Conservation (phyloP, 2,329 filamentous ascomycete genomes). For the Venturia carpophila region DNA sequence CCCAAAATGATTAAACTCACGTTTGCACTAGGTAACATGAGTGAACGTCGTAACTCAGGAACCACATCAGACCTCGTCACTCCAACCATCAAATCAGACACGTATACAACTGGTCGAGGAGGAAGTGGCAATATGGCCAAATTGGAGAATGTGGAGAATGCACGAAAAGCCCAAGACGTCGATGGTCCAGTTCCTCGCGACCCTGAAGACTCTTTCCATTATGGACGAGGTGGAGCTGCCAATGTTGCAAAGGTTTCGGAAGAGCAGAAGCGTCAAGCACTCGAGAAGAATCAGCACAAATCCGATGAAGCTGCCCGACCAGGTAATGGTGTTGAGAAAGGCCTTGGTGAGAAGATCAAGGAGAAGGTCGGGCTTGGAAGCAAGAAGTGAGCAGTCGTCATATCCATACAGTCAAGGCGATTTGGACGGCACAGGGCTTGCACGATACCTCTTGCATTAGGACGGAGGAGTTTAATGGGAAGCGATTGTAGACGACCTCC, state of each 20-base stretch:
- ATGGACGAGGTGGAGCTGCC: conserved; percentile 67
- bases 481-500: background rate
- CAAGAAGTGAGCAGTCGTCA: background rate
- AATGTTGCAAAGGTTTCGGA: conserved; percentile 49
- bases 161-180: conserved; percentile 77
- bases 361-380: conserved; percentile 1
- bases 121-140: conserved; percentile 84
- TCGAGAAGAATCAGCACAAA: conserved; percentile 12
- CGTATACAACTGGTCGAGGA: conserved; percentile 84
- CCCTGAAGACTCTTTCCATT: conserved; percentile 53
- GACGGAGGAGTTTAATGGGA: background rate
- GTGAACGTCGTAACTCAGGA: conserved; percentile 29
- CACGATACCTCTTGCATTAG: conserved; percentile 8
- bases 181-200: conserved; percentile 46
- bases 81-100: conserved; percentile 71
- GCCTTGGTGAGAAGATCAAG: conserved; percentile 13
- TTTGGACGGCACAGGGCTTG: background rate
- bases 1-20: background rate
- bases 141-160: conserved; percentile 59
- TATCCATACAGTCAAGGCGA: background rate
- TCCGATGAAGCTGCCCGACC: background rate
- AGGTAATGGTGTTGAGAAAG: conserved; percentile 7
- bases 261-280: background rate
- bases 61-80: conserved; percentile 61
- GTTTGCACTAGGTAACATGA: conserved; percentile 39